Conservation (phyloP, 2,329 filamentous ascomycete genomes). For the Rhynchosporium graminicola region DNA sequence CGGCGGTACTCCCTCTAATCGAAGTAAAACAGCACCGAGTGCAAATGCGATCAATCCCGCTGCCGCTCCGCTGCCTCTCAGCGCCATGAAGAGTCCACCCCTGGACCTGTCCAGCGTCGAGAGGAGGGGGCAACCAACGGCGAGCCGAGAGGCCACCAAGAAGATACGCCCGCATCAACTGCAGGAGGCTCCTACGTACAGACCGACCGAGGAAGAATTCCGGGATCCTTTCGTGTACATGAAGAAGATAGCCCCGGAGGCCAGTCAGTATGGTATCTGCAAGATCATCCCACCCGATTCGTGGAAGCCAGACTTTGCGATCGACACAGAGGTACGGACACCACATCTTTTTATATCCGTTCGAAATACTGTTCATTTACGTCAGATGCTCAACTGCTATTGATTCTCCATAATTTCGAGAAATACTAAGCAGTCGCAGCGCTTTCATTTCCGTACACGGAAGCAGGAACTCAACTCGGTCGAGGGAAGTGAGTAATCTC, state of each 20-base stretch:
- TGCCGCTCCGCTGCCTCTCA: slow-evolving; percentile 38
- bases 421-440: slow-evolving; percentile 53
- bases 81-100: slow-evolving; percentile 48
- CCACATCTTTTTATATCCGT: neutral
- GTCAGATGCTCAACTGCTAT: neutral
- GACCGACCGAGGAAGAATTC: slow-evolving; percentile 91
- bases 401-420: neutral
- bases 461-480: slow-evolving; percentile 97
- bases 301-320: slow-evolving; percentile 94
- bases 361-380: neutral
- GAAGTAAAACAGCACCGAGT: slow-evolving; percentile 35
- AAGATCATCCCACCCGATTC: slow-evolving; percentile 92
- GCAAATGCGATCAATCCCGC: slow-evolving; percentile 40
- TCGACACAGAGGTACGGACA: slow-evolving; percentile 84
- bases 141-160: slow-evolving; percentile 74
- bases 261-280: slow-evolving; percentile 84
- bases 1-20: slow-evolving; percentile 31
- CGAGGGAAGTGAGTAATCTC: slow-evolving; percentile 77
- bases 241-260: slow-evolving; percentile 85
- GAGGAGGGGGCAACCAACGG: slow-evolving; percentile 79
- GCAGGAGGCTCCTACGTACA: slow-evolving; percentile 86
- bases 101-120: slow-evolving; percentile 90
- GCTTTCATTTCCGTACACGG: slow-evolving; percentile 94
- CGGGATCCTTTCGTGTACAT: slow-evolving; percentile 93
- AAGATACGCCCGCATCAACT: slow-evolving; percentile 80